Conservation (phyloP, 2,329 filamentous ascomycete genomes). For the Calonectria pteridis region DNA sequence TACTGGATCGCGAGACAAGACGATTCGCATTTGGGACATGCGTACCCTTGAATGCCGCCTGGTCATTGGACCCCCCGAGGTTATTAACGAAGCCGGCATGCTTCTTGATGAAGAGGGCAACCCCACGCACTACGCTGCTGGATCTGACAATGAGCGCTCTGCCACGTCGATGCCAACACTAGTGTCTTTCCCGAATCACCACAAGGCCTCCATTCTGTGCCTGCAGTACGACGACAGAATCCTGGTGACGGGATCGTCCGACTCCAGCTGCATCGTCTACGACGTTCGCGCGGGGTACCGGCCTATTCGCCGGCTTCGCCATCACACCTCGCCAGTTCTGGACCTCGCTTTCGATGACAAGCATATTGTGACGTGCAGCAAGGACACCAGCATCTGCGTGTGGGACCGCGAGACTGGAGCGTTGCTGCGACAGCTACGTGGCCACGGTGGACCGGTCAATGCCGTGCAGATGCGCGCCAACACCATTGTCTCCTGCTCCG, state of each 20-base stretch:
- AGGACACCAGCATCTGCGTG: slow-evolving; percentile 92
- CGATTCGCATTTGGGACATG: slow-evolving; percentile 96
- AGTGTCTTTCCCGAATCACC: slow-evolving; percentile 74
- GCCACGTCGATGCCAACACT: slow-evolving; percentile 65
- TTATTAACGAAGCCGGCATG: slow-evolving; percentile 66
- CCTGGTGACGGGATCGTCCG: slow-evolving; percentile 94
- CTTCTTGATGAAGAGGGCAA: slow-evolving; percentile 65
- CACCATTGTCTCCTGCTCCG: slow-evolving; percentile 91
- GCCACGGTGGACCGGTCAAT: slow-evolving; percentile 93
- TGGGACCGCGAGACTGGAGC: slow-evolving; percentile 88
- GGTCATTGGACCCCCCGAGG: slow-evolving; percentile 83
- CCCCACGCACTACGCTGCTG: slow-evolving; percentile 67
- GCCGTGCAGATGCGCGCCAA: slow-evolving; percentile 95
- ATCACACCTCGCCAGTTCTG: slow-evolving; percentile 89
- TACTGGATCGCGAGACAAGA: slow-evolving; percentile 94
- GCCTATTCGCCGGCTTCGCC: slow-evolving; percentile 81
- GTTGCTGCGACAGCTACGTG: slow-evolving; percentile 82
- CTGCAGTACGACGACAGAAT: slow-evolving; percentile 94
- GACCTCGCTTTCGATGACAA: slow-evolving; percentile 93
- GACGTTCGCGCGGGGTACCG: slow-evolving; percentile 82
- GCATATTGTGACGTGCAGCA: slow-evolving; percentile 97
- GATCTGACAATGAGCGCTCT: slow-evolving; percentile 60
- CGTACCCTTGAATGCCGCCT: slow-evolving; percentile 86
- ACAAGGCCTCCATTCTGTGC: slow-evolving; percentile 93
- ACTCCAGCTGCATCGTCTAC: slow-evolving; percentile 92